Percentiles rank a stretch among this genome's conserved stretches.
phyloP scores from a whole-genome alignment of 148 eudicot species.

The Rhododendron williamsianum region DNA sequence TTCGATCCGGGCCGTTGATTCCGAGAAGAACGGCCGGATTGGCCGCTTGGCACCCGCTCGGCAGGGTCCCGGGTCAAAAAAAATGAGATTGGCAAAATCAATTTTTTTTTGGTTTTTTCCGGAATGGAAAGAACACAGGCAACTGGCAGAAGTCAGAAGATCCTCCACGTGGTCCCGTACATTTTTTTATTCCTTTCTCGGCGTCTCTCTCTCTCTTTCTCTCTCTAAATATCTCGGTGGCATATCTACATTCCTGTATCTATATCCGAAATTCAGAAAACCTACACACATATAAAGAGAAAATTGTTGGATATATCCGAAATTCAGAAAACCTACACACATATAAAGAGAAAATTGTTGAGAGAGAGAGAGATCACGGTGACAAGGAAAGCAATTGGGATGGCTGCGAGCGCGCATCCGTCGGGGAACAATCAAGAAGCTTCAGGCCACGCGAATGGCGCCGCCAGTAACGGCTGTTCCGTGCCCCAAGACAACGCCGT shows the following conservation, averaged over 20 bases:
- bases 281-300: neutral
- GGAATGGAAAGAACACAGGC: too few relatives aligned
- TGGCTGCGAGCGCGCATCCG: slow-evolving; percentile 61
- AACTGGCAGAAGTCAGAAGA: neutral
- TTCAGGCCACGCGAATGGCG: slow-evolving; percentile 20
- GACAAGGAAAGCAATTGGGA: slow-evolving; percentile 6
- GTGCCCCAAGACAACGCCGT: slow-evolving; percentile 47
- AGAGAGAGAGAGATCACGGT: slow-evolving; percentile 6
- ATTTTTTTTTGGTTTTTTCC: too few relatives aligned
- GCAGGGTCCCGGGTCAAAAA: too few relatives aligned
- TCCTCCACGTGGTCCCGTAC: neutral
- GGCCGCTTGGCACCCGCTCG: too few relatives aligned
- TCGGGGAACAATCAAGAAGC: slow-evolving; percentile 39
- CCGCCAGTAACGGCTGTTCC: slow-evolving; percentile 30
- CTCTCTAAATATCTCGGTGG: neutral
- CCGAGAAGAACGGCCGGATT: too few relatives aligned
- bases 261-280: too few relatives aligned
- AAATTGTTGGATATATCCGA: neutral
- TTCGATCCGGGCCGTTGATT: too few relatives aligned
- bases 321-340: neutral
- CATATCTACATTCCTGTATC: too few relatives aligned
- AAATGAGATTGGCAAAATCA: too few relatives aligned
- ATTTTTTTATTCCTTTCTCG: neutral
- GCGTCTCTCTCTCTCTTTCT: neutral
- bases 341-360: neutral